A percentile compares a stretch with the other conserved stretches of the same genome.
phyloP scores from a whole-genome alignment of 192 early-diverging fungal species.

The Physocladia obscura region DNA sequence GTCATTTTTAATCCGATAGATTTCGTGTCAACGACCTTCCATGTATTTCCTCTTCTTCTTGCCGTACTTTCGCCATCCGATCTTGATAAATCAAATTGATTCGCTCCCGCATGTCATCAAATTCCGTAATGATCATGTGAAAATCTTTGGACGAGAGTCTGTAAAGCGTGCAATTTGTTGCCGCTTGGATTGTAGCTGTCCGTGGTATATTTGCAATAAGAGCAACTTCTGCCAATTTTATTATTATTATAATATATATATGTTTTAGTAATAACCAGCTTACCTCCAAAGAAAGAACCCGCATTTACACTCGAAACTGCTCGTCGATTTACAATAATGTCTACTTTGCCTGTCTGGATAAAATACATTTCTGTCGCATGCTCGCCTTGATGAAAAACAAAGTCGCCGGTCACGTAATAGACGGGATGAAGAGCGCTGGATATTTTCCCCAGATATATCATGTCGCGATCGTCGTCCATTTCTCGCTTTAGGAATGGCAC shows the following conservation, averaged over 20 bases:
- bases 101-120: slow-evolving; percentile 30
- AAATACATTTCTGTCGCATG: slow-evolving; percentile 29
- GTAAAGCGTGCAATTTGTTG: slow-evolving; percentile 7
- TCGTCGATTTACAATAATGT: slow-evolving; percentile 25
- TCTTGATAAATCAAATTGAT: slow-evolving; percentile 44
- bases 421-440: slow-evolving; percentile 20
- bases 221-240: slow-evolving; percentile 14
- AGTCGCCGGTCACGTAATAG: slow-evolving; percentile 29
- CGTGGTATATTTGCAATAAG: slow-evolving; percentile 30
- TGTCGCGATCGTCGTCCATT: slow-evolving; percentile 25
- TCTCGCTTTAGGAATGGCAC: slow-evolving; percentile 32
- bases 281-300: slow-evolving; percentile 16
- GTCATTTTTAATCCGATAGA: too few relatives aligned
- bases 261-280: neutral
- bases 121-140: slow-evolving; percentile 25
- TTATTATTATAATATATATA: neutral
- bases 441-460: slow-evolving; percentile 26
- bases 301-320: neutral
- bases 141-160: slow-evolving; percentile 13
- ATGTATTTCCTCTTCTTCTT: slow-evolving; percentile 39
- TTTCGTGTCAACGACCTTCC: too few relatives aligned
- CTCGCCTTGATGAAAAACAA: slow-evolving; percentile 29
- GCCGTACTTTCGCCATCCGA: slow-evolving; percentile 34
- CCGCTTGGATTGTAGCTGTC: slow-evolving; percentile 27
- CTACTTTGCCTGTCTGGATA: slow-evolving; percentile 29